Evolutionary conservation across 805 yeast genomes (phyloP).

Genomic region (Candida sphagnicola): DNA sequence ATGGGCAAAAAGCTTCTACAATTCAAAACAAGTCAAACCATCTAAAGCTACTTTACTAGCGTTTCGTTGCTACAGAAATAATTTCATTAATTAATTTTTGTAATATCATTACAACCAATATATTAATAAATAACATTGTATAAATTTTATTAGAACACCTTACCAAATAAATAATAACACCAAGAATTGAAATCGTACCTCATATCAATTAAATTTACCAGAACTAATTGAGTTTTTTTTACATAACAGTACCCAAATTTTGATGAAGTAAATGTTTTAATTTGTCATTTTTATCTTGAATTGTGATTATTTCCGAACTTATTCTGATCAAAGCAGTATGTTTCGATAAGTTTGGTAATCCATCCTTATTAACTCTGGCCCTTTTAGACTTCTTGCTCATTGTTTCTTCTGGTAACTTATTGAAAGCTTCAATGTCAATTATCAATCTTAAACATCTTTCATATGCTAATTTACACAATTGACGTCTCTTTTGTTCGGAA

Average conservation of each 20-base stretch:
- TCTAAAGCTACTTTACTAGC: too few relatives aligned
- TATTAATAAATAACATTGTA: neutral
- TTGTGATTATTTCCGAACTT: constrained; percentile 32
- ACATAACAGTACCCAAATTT: neutral
- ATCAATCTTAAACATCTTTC: constrained; percentile 39
- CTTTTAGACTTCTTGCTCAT: constrained; percentile 28
- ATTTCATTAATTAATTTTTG: too few relatives aligned
- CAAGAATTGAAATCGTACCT: constrained; percentile 3
- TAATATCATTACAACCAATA: too few relatives aligned
- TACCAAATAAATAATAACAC: neutral
- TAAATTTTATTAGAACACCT: neutral
- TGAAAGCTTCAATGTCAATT: constrained; percentile 37
- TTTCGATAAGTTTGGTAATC: constrained; percentile 42
- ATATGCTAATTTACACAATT: constrained; percentile 42
- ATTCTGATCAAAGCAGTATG: constrained; percentile 40
- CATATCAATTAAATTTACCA: neutral
- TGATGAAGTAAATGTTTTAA: constrained; percentile 23
- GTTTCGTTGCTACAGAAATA: too few relatives aligned
- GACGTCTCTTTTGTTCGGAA: constrained; percentile 41
- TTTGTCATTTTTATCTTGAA: constrained; percentile 28
- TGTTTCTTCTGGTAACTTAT: constrained; percentile 22
- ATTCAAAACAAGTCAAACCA: too few relatives aligned
- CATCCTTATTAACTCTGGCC: constrained; percentile 38
- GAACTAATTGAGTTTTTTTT: neutral
- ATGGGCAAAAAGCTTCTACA: too few relatives aligned